Evolutionary conservation across 352 stramenopile genomes (phyloP), one percentile per base, ranked within the genome.

Genomic region (Phytophthora constricta): DNA sequence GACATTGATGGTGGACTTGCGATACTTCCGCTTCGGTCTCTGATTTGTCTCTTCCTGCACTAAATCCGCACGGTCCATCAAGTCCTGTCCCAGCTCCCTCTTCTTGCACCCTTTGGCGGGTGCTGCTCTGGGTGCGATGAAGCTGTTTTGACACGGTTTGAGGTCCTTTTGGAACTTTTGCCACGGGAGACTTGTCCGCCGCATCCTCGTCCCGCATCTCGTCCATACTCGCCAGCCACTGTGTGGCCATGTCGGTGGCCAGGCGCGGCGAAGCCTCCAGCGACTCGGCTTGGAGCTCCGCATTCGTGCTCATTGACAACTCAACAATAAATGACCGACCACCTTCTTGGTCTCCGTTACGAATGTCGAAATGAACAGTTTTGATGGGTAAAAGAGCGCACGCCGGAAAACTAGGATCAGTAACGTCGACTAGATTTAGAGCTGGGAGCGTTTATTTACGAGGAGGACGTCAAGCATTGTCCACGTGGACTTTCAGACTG

Each of bases 1-100:
- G 13, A 75, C 45, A 16, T 75, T 70, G 39, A 75, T 75, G 22
- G 67, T 75, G n/a, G 67, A 75, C 45, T 75, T 75, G 27, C 67
- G 67, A 52, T 50, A 60, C 34, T 75, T 75, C 23, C 67, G 62
- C 42, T 71, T 75, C 34, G 62, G 42, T 47, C 47, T 65, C 58
- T 70, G 70, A 23, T 63, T 74, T 33, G 9, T 28, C 28, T 23
- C 23, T 14, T 48, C 51, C 22, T 43, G n/a, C n/a, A n/a, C n/a
- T n/a, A n/a, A n/a, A n/a, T n/a, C n/a, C n/a, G n/a, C n/a, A n/a
- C n/a, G n/a, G n/a, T n/a, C n/a, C n/a, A n/a, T n/a, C n/a, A n/a
- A n/a, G n/a, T n/a, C n/a, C n/a, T n/a, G n/a, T n/a, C n/a, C n/a
- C n/a, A n/a, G n/a, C n/a, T n/a, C n/a, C n/a, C n/a, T n/a, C n/a